phyloP scores from a whole-genome alignment of 2,329 filamentous ascomycete species.

The Pyrenophora seminiperda region DNA sequence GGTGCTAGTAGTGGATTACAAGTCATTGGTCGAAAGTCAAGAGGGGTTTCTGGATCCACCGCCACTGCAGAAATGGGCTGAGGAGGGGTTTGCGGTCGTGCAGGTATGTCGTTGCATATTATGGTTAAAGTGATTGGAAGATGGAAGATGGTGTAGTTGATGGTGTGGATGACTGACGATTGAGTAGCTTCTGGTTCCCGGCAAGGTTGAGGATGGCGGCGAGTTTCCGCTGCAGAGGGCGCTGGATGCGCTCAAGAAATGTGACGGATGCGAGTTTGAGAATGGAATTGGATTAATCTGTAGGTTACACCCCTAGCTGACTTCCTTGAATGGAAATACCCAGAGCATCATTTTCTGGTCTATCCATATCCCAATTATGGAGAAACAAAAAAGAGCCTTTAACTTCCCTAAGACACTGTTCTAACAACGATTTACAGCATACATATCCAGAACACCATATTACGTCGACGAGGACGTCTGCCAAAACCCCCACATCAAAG shows the following conservation, averaged over 20 bases:
- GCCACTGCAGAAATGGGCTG: constrained; percentile 70
- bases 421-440: constrained; percentile 30
- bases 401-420: not conserved
- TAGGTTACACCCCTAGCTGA: constrained; percentile 18
- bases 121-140: not conserved
- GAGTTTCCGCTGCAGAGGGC: constrained; percentile 40
- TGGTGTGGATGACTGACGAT: not conserved
- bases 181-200: constrained; percentile 52
- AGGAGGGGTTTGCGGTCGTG: constrained; percentile 69
- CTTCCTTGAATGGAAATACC: too few relatives aligned
- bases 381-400: too few relatives aligned
- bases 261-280: constrained; percentile 31
- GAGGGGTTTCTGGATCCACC: constrained; percentile 57
- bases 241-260: constrained; percentile 28
- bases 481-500: constrained; percentile 35
- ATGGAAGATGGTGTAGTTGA: constrained; percentile 49
- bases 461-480: constrained; percentile 39
- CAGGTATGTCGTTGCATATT: constrained; percentile 42
- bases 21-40: constrained; percentile 33
- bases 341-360: too few relatives aligned
- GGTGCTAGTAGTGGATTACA: constrained; percentile 51
- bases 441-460: constrained; percentile 38
- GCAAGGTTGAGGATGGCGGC: constrained; percentile 39
- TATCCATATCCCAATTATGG: too few relatives aligned
- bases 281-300: constrained; percentile 42